Percentiles rank a stretch among this genome's conserved stretches.
Evolutionary conservation across 2,329 filamentous ascomycete species (phyloP).

Genomic region (Phyllachora maydis): DNA sequence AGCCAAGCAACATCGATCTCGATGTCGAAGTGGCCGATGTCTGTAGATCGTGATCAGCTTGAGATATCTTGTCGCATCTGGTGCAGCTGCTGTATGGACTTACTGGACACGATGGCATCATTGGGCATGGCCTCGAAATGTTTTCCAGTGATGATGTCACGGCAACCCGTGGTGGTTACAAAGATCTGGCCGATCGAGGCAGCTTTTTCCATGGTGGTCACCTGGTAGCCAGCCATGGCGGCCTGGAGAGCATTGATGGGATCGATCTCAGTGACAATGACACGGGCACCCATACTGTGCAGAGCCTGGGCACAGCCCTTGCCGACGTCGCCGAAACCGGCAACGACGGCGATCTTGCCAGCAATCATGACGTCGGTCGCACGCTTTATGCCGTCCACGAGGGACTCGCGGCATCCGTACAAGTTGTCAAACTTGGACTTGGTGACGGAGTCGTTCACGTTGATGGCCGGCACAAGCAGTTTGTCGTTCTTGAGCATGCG

Average conservation of each 20-base stretch:
- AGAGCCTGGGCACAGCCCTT: constrained; percentile 97
- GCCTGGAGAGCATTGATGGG: constrained; percentile 99
- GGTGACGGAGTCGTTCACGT: constrained; percentile 99
- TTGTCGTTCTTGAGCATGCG: constrained; percentile 81
- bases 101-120: constrained; percentile 96
- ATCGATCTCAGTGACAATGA: constrained; percentile 91
- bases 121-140: constrained; percentile 96
- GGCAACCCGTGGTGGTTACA: constrained; percentile 96
- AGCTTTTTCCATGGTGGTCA: constrained; percentile 93
- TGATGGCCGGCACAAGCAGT: constrained; percentile 89
- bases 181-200: constrained; percentile 84
- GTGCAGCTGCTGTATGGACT: constrained; percentile 12
- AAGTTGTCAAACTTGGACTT: constrained; percentile 99
- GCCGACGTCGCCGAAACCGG: constrained; percentile 96
- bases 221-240: constrained; percentile 91
- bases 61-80: not conserved
- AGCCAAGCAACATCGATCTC: constrained; percentile 99
- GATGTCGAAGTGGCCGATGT: constrained; percentile 99
- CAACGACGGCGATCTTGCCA: constrained; percentile 93
- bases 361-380: constrained; percentile 99
- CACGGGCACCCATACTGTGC: constrained; percentile 89
- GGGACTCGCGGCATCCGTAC: constrained; percentile 96
- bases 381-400: constrained; percentile 99
- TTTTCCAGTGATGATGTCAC: constrained; percentile 79
- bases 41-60: constrained; percentile 14